phyloP scores from a whole-genome alignment of 2,329 filamentous ascomycete species.

The Fusarium aywerte region DNA sequence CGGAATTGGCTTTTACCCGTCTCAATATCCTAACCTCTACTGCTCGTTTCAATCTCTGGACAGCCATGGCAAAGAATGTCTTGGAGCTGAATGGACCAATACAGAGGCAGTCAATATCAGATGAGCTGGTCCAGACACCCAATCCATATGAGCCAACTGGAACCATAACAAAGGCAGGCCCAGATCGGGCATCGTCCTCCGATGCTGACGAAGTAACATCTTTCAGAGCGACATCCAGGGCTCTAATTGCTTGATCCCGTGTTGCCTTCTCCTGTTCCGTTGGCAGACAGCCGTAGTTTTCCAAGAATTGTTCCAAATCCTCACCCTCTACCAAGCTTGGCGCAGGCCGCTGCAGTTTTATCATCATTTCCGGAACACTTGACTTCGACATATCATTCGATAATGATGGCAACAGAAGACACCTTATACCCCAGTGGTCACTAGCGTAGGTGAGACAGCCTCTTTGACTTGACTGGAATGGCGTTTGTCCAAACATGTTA shows the following conservation, averaged over 20 bases:
- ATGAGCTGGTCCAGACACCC: constrained; percentile 68
- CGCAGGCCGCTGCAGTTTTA: constrained; percentile 50
- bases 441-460: constrained; percentile 53
- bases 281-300: constrained; percentile 57
- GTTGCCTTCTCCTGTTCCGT: constrained; percentile 54
- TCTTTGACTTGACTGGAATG: background rate
- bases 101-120: constrained; percentile 73
- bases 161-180: constrained; percentile 60
- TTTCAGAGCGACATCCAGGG: constrained; percentile 57
- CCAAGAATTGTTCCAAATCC: constrained; percentile 54
- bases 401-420: constrained; percentile 49
- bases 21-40: constrained; percentile 63
- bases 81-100: constrained; percentile 70
- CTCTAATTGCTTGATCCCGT: constrained; percentile 57
- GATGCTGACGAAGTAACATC: constrained; percentile 43
- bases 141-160: constrained; percentile 75
- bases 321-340: constrained; percentile 47
- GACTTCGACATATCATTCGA: background rate
- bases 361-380: constrained; percentile 9
- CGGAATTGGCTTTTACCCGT: constrained; percentile 67
- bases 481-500: constrained; percentile 64
- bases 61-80: constrained; percentile 70
- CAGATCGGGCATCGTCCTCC: constrained; percentile 24
- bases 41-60: constrained; percentile 63
- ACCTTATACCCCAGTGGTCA: constrained; percentile 69